Evolutionary conservation across 140 eudicot species (phyloP).

Genomic region (Ambrosia hybrid): DNA sequence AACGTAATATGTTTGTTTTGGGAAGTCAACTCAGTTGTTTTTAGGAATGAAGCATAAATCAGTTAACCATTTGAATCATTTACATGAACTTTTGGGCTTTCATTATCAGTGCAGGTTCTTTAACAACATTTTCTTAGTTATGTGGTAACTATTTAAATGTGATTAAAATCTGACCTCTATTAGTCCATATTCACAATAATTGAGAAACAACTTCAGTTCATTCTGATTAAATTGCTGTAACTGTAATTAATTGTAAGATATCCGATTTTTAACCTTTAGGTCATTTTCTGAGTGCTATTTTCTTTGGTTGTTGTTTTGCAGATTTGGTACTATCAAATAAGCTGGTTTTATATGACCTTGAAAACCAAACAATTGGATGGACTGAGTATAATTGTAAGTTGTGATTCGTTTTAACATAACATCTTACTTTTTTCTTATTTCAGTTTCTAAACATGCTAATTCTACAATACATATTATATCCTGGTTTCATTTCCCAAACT

Average conservation of each 20-base stretch:
- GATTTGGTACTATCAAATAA: conserved; percentile 92
- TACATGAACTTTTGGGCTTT: neutral
- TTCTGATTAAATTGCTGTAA: conserved; percentile 1
- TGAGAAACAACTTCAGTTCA: neutral
- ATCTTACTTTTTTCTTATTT: neutral
- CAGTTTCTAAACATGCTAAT: neutral
- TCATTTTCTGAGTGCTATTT: conserved; percentile 6
- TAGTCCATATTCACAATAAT: neutral
- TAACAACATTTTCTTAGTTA: neutral
- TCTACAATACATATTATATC: neutral
- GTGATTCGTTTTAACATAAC: conserved; percentile 3
- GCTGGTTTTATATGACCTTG: conserved; percentile 87
- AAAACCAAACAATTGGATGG: conserved; percentile 92
- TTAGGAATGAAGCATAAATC: neutral
- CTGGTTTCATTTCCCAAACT: neutral
- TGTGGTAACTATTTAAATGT: neutral
- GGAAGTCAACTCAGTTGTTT: conserved; percentile 8
- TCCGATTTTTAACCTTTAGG: neutral
- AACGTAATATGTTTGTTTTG: neutral
- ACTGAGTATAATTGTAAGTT: conserved; percentile 93
- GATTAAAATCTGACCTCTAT: neutral
- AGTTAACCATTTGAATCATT: neutral
- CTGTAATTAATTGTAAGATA: neutral
- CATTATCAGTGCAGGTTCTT: neutral
- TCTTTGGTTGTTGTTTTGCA: conserved; percentile 35